phyloP scores from a whole-genome alignment of 2,329 filamentous ascomycete genomes.

The Fonsecaea nubica region DNA sequence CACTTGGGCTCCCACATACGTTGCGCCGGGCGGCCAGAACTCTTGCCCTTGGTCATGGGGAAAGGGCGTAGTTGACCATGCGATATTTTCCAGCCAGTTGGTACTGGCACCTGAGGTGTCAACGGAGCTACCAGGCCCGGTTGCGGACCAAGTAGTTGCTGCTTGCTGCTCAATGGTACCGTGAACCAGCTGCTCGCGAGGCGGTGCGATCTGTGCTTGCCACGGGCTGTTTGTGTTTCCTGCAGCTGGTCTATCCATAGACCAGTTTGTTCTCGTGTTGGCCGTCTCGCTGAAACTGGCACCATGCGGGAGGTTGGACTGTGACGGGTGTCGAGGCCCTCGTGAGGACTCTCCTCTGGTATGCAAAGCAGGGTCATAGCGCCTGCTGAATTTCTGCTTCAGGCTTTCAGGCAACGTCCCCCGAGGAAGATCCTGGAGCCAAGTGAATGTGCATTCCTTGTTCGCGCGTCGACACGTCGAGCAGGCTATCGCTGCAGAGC shows the following conservation, averaged over 20 bases:
- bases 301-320: background rate
- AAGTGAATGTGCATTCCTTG: conserved; percentile 54
- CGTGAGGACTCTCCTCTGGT: background rate
- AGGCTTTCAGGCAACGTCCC: conserved; percentile 22
- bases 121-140: background rate
- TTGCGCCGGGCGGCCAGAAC: background rate
- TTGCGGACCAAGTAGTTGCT: background rate
- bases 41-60: background rate
- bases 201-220: background rate
- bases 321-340: background rate
- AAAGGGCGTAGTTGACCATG: background rate
- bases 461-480: conserved; percentile 40
- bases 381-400: conserved; percentile 25
- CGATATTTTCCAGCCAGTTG: conserved; percentile 1
- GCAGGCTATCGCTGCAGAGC: conserved; percentile 15
- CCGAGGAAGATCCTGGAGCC: conserved; percentile 43
- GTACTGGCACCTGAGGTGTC: background rate
- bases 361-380: conserved; percentile 13
- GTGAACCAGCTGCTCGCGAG: background rate
- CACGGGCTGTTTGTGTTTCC: background rate
- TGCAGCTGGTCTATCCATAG: background rate
- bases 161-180: background rate
- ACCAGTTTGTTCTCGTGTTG: background rate
- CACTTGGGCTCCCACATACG: background rate
- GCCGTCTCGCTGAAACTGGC: background rate